Conservation (phyloP, 2,329 filamentous ascomycete genomes). For the Cladosporium sp. region DNA sequence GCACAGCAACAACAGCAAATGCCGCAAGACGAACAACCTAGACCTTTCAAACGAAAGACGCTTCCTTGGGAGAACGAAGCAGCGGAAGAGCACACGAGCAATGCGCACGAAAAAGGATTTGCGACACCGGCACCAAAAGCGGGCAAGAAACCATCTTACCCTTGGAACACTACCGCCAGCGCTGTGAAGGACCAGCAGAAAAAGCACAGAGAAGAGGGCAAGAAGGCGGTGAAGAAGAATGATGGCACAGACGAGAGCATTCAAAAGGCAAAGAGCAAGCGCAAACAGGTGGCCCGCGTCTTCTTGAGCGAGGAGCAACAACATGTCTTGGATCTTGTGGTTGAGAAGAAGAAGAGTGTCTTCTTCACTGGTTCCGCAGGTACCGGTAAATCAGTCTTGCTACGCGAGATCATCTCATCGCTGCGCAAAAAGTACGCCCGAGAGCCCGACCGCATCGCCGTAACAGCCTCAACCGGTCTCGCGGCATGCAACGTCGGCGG, state of each 20-base stretch:
- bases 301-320: constrained; percentile 82
- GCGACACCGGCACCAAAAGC: constrained; percentile 43
- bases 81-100: constrained; percentile 14
- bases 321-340: constrained; percentile 76
- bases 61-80: constrained; percentile 51
- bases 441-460: constrained; percentile 79
- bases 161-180: constrained; percentile 71
- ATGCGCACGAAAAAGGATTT: constrained; percentile 5
- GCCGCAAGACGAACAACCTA: constrained; percentile 23
- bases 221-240: constrained; percentile 45
- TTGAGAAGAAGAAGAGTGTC: constrained; percentile 75
- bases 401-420: constrained; percentile 82
- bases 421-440: constrained; percentile 69
- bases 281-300: constrained; percentile 51
- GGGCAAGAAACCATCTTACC: constrained; percentile 38
- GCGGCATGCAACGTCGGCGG: constrained; percentile 96
- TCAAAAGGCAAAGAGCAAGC: constrained; percentile 41
- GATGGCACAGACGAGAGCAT: constrained; percentile 44
- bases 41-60: constrained; percentile 56
- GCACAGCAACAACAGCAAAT: constrained; percentile 6
- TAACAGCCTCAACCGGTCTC: constrained; percentile 92
- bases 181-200: constrained; percentile 74
- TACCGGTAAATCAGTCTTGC: constrained; percentile 94
- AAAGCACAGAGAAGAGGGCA: constrained; percentile 59
- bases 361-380: constrained; percentile 95